Evolutionary conservation across 108 stramenopile genomes (phyloP), one percentile per base, ranked within the genome.

Genomic region (Mediolabrus comicus): DNA sequence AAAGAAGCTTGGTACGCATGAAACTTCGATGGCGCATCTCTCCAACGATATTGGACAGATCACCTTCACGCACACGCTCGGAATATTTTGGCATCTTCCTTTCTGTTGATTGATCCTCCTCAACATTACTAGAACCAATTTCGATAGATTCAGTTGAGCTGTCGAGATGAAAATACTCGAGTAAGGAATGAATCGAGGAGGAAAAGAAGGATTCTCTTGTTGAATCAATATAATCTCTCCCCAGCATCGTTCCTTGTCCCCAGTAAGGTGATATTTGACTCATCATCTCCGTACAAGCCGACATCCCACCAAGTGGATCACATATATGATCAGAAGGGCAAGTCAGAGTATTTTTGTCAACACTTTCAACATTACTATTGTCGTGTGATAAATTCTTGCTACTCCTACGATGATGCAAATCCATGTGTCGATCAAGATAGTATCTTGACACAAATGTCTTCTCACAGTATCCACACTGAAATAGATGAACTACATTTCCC

Each of bases 361-460:
- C n/a, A n/a, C n/a, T n/a, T n/a, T 25, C 8, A 62, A 3, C 36
- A 27, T 39, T 41, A 17, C 5, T 24, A 41, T 34, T 10, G 25
- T 34, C 4, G 8, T 35, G 33, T 43, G 41, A 43, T 17, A 43
- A 43, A 0, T 43, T n/a, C n/a, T n/a, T n/a, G n/a, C n/a, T n/a
- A n/a, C n/a, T n/a, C n/a, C n/a, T n/a, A 16, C 41, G 41, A 38
- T 41, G 38, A 25, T 62, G 61, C 12, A 24, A 19, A 24, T 38
- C 61, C 61, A 62, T 41, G 26, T 62, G 61, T 14, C 38, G 24
- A 25, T 62, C 61, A 17, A 62, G 17, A 41, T 62, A 62, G 41
- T 41, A 62, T 27, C 61, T 62, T 10, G 61, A 62, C 12, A 62
- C 24, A 62, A 62, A 62, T 25, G 61, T 62, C 61, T 62, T 62